These are phyloP conservation scores for Serendipita sp. DNA, from an alignment of 768 basidiomycete genomes.

Conservation along the genomic window DNA sequence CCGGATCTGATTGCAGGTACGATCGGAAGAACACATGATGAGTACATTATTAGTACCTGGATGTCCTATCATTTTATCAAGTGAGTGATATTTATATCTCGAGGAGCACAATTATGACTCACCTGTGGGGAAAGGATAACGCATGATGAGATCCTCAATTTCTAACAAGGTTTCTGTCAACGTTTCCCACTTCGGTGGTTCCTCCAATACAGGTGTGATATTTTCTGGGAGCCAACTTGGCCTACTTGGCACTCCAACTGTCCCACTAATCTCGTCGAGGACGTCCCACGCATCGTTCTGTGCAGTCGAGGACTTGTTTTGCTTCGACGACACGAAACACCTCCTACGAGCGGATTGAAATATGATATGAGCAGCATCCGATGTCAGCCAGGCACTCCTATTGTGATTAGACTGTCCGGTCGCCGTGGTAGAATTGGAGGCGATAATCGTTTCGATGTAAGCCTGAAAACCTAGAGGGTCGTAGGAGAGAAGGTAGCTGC, in stretches of 20 bases:
- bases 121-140: slow-evolving; percentile 14
- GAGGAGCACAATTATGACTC: too few species aligned
- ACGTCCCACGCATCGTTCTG: slow-evolving; percentile 64
- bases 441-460: slow-evolving; percentile 77
- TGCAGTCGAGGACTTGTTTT: slow-evolving; percentile 27
- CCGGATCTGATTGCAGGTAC: slow-evolving; percentile 55
- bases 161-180: slow-evolving; percentile 77
- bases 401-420: slow-evolving; percentile 45
- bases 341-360: slow-evolving; percentile 65
- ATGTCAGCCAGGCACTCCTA: slow-evolving; percentile 80
- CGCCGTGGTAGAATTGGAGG: slow-evolving; percentile 34
- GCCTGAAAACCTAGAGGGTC: slow-evolving; percentile 82
- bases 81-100: too few species aligned
- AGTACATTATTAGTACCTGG: slow-evolving; percentile 63
- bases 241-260: slow-evolving; percentile 18
- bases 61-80: slow-evolving; percentile 16
- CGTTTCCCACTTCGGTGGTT: slow-evolving; percentile 86
- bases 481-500: slow-evolving; percentile 73
- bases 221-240: slow-evolving; percentile 57
- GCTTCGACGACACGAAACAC: slow-evolving; percentile 42
- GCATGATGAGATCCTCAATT: slow-evolving; percentile 65
- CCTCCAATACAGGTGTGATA: slow-evolving; percentile 79
- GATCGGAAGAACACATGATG: slow-evolving; percentile 73
- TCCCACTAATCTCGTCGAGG: slow-evolving; percentile 45
- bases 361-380: slow-evolving; percentile 78